These are phyloP conservation scores for Orbilia oligospora DNA, from an alignment of 2,329 filamentous ascomycete genomes.

Conservation along the genomic window DNA sequence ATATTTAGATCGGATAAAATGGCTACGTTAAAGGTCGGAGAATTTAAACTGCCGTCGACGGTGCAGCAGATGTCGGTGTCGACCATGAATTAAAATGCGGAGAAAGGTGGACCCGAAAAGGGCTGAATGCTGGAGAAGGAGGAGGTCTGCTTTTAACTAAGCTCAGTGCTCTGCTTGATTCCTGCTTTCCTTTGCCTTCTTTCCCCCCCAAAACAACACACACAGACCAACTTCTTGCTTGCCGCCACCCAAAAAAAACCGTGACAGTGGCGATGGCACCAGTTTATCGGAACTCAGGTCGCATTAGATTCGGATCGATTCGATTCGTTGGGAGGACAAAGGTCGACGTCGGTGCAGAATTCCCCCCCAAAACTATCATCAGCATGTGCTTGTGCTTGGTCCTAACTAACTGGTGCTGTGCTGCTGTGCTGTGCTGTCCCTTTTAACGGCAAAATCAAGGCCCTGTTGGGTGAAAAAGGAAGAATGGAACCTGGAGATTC, in stretches of 20 bases:
- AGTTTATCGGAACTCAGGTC: conserved; percentile 21
- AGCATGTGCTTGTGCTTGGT: conserved; percentile 21
- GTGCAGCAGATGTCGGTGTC: conserved; percentile 13
- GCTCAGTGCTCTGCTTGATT: neutral
- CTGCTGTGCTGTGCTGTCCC: conserved; percentile 18
- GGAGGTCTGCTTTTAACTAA: neutral
- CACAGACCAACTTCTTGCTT: neutral
- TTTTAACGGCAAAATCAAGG: conserved; percentile 25
- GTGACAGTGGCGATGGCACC: conserved; percentile 26
- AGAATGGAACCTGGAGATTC: conserved; percentile 38
- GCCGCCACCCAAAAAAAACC: conserved; percentile 5
- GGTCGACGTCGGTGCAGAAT: conserved; percentile 30
- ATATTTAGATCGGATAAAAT: neutral
- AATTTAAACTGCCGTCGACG: conserved; percentile 13
- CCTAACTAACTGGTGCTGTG: conserved; percentile 4
- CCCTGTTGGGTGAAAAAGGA: conserved; percentile 23
- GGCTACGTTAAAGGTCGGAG: conserved; percentile 19
- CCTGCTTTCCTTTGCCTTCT: neutral
- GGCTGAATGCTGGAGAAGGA: conserved; percentile 18
- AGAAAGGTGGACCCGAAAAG: conserved; percentile 25
- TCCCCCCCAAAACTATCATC: conserved; percentile 20
- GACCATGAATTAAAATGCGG: conserved; percentile 26
- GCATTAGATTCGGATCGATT: conserved; percentile 26
- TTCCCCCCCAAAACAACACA: conserved; percentile 22
- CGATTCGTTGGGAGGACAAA: conserved; percentile 23